Percentiles rank a stretch among this genome's conserved stretches.
These are phyloP conservation scores for Basidiobolus meristosporus DNA, from an alignment of 371 early-diverging fungal species.

Conservation along the genomic window DNA sequence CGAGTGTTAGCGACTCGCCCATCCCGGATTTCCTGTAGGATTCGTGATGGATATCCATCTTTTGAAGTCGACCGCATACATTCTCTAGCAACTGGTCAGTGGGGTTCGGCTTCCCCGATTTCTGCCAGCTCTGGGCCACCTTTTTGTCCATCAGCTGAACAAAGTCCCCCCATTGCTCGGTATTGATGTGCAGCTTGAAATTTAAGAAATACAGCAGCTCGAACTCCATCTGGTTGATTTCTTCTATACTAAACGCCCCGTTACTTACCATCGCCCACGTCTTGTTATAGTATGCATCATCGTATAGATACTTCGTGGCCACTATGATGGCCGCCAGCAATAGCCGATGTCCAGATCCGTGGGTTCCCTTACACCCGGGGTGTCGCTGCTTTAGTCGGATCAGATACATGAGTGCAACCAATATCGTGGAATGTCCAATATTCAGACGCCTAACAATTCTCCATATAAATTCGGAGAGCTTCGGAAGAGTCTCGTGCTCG, in stretches of 20 bases:
- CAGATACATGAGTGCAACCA: slow-evolving; percentile 23
- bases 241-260: slow-evolving; percentile 22
- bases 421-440: no score
- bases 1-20: no score
- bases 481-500: no score
- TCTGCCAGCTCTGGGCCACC: no score
- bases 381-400: slow-evolving; percentile 25
- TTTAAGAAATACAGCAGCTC: slow-evolving; percentile 32
- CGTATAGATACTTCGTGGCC: slow-evolving; percentile 36
- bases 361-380: slow-evolving; percentile 25
- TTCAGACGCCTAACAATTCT: no score
- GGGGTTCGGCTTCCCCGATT: no score
- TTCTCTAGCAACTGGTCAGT: no score
- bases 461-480: no score
- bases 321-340: slow-evolving; percentile 30
- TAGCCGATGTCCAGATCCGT: slow-evolving; percentile 30
- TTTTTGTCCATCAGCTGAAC: no score
- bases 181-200: slow-evolving; percentile 21
- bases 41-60: no score
- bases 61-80: no score
- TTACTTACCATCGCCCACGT: slow-evolving; percentile 35
- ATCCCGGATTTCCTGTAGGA: no score
- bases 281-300: slow-evolving; percentile 42
- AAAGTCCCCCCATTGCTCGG: slow-evolving; percentile 28
- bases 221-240: slow-evolving; percentile 42